A percentile compares a stretch with the other conserved stretches of the same genome.
Evolutionary conservation across 2,329 filamentous ascomycete species (phyloP).

Genomic region (Colletotrichum sp.): DNA sequence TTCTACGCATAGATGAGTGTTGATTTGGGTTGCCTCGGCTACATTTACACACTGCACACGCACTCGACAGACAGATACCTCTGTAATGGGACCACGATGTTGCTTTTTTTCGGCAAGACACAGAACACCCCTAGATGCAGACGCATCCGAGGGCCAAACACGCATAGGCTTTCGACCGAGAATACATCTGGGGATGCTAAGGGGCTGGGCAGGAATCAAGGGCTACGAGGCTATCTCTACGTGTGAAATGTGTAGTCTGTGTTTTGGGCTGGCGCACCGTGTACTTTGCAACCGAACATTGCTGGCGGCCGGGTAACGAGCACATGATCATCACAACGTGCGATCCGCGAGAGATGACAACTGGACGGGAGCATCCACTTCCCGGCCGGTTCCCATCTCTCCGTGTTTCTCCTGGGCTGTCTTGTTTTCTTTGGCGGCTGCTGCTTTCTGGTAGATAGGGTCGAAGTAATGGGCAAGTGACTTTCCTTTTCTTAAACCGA

Average conservation of each 20-base stretch:
- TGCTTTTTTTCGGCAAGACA: conserved; percentile 5
- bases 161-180: not conserved
- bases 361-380: not conserved
- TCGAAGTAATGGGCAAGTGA: conserved; percentile 20
- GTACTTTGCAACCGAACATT: conserved; percentile 14
- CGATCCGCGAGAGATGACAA: not conserved
- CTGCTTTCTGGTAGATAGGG: conserved; percentile 18
- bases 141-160: not conserved
- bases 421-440: not conserved
- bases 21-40: conserved; percentile 19
- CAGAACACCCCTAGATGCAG: not conserved
- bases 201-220: not conserved
- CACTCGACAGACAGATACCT: conserved; percentile 18
- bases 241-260: conserved; percentile 1
- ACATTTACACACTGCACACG: conserved; percentile 9
- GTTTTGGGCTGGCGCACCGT: conserved; percentile 2
- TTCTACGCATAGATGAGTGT: conserved; percentile 23
- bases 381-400: not conserved
- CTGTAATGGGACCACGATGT: conserved; percentile 17
- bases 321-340: not conserved
- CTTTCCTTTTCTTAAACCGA: not conserved
- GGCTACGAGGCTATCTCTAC: not conserved
- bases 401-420: not conserved
- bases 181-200: not conserved
- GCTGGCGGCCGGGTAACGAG: not conserved